Conservation (phyloP, 345 rosid genomes). For the Adansonia digitata region DNA sequence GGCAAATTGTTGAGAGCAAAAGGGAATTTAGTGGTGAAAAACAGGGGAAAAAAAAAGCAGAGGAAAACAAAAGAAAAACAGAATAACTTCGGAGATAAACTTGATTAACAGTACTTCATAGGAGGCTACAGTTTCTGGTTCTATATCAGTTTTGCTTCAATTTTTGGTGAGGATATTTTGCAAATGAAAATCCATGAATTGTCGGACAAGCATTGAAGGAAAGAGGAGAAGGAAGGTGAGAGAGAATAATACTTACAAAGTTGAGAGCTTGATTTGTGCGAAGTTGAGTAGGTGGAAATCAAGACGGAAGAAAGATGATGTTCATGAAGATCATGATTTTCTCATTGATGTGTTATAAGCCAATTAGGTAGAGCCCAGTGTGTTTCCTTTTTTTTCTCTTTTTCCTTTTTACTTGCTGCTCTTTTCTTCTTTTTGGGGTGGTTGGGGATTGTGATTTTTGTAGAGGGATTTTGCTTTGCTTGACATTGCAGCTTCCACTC, state of each 20-base stretch:
- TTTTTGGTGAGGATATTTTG: conserved; percentile 14
- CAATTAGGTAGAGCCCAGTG: too few relatives aligned
- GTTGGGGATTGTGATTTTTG: conserved; percentile 33
- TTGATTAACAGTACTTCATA: background rate
- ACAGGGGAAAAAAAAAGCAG: too few relatives aligned
- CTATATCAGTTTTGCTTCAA: background rate
- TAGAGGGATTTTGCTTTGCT: conserved; percentile 33
- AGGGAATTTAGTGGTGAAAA: too few relatives aligned
- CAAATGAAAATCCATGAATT: conserved; percentile 41
- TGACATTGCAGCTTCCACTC: conserved; percentile 51
- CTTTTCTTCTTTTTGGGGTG: conserved; percentile 11
- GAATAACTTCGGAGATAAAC: background rate
- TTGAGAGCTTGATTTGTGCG: conserved; percentile 32
- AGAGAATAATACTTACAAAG: conserved; percentile 22
- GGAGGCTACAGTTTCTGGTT: conserved; percentile 11
- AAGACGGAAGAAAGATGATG: conserved; percentile 2
- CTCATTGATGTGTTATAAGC: too few relatives aligned
- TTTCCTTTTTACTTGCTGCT: background rate
- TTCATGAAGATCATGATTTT: conserved; percentile 11
- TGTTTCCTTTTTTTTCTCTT: background rate
- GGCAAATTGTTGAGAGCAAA: background rate
- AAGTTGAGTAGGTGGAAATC: conserved; percentile 28
- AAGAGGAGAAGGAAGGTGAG: conserved; percentile 4
- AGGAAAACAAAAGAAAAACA: too few relatives aligned
- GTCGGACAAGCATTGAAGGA: conserved; percentile 27